phyloP scores from a whole-genome alignment of 2,329 filamentous ascomycete genomes.

The Fonsecaea multimorphosa region DNA sequence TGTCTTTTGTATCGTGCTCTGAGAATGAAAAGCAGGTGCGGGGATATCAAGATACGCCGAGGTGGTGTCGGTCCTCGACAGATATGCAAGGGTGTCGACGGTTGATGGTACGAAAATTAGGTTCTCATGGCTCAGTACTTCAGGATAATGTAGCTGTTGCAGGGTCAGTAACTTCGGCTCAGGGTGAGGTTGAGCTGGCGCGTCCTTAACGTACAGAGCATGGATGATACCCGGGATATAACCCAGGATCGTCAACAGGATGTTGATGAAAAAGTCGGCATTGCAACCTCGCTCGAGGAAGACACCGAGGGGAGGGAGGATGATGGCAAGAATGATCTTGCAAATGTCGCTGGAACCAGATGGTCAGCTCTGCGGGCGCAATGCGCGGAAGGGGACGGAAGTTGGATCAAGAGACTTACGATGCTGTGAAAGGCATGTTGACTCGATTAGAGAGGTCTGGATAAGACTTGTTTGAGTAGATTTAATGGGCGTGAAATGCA shows the following conservation, averaged over 20 bases:
- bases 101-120: conserved; percentile 40
- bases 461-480: neutral
- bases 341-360: conserved; percentile 66
- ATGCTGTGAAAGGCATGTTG: conserved; percentile 60
- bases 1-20: conserved; percentile 27
- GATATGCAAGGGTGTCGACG: conserved; percentile 24
- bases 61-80: conserved; percentile 36
- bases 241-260: conserved; percentile 79
- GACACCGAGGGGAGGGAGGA: conserved; percentile 88
- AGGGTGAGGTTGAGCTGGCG: neutral
- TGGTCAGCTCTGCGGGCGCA: conserved; percentile 29
- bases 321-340: conserved; percentile 85
- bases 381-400: conserved; percentile 29
- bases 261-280: conserved; percentile 89
- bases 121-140: conserved; percentile 69
- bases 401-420: conserved; percentile 48
- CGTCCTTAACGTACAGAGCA: conserved; percentile 69
- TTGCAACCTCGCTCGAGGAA: conserved; percentile 93
- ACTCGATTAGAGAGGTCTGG: conserved; percentile 20
- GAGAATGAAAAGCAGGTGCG: conserved; percentile 33
- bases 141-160: conserved; percentile 76
- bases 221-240: conserved; percentile 87
- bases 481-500: conserved; percentile 14
- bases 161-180: conserved; percentile 25
- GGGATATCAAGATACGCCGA: conserved; percentile 37